phyloP scores from a whole-genome alignment of 495 filamentous ascomycete genomes.

The Xylaria longipes region DNA sequence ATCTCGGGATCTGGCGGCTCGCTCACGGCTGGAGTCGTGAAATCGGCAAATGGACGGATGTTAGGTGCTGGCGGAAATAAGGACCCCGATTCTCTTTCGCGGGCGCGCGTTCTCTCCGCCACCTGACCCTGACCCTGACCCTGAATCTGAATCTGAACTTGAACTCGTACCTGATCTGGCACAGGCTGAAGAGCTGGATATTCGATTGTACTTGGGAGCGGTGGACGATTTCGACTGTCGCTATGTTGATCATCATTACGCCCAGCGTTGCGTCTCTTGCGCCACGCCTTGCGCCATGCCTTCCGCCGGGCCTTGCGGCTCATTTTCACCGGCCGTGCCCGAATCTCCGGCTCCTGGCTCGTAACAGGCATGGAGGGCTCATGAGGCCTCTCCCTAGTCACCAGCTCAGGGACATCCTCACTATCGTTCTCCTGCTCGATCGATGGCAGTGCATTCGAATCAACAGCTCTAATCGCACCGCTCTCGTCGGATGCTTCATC shows the following conservation, averaged over 20 bases:
- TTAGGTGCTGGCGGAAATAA: background rate
- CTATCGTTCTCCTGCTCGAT: background rate
- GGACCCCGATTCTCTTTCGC: background rate
- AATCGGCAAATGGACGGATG: constrained; percentile 5
- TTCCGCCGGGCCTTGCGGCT: background rate
- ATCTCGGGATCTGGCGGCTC: background rate
- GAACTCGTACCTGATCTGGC: background rate
- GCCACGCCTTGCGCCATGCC: too few relatives aligned
- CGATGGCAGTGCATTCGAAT: background rate
- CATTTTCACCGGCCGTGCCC: background rate
- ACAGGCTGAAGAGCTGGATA: background rate
- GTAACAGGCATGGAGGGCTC: background rate
- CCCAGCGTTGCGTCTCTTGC: background rate
- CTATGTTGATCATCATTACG: background rate
- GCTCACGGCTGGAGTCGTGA: background rate
- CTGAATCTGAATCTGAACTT: background rate
- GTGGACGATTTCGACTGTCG: background rate
- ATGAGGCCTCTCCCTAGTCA: background rate
- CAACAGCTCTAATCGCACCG: too few relatives aligned
- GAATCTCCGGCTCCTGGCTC: background rate
- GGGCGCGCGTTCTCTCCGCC: background rate
- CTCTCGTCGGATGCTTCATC: background rate
- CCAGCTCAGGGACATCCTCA: background rate
- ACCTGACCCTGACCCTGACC: background rate
- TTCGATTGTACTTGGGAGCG: background rate